Evolutionary conservation across 2,329 filamentous ascomycete species (phyloP), one percentile per base, ranked within the genome.

Genomic region (Berkeleyomyces basicola): DNA sequence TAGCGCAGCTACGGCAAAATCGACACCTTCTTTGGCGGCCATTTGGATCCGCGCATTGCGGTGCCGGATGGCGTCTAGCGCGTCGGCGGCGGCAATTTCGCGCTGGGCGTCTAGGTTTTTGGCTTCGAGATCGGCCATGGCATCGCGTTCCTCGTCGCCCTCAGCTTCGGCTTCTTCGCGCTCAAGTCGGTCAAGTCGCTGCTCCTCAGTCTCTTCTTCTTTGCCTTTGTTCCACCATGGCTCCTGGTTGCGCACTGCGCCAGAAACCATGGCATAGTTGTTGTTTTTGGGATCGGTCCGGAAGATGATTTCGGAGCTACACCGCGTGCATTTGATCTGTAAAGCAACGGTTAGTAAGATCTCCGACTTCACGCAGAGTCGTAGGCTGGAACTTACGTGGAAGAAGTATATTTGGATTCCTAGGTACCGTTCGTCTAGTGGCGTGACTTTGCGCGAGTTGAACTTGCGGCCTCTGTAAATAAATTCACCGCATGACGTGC

Each of bases 51-150:
- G 79, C 6, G 93, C 93, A 74, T 99, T 99, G 67, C 92, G 78
- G 61, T 88, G 92, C 63, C 92, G 80, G 63, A 99, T 96, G 75
- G 96, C 91, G 72, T 99, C 93, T 62, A 99, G 76, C 6, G 91
- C 92, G 76, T 99, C 93, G 1, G 93, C 93, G 53, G 96, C 89
- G 16, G 88, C 89, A 91, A 99, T 99, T 74, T 99, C 93, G 47
- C 87, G 81, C 76, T 93, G 91, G 0, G 91, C 91, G 72, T 99
- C 93, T 31, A 87, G 76, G 62, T 92, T 96, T 76, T 97, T 97
- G 66, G 87, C 86, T 75, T 99, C 93, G 57, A 99, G 75, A 71
- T 96, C 91, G 63, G 87, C 87, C 95, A 99, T 99, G 31, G 90
- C 89, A 72, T 96, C 91, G 67, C 84, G 80, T 72, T 96, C 90